These are phyloP conservation scores for Phylloporus scabripes DNA, from an alignment of 768 basidiomycete species.

Conservation along the genomic window DNA sequence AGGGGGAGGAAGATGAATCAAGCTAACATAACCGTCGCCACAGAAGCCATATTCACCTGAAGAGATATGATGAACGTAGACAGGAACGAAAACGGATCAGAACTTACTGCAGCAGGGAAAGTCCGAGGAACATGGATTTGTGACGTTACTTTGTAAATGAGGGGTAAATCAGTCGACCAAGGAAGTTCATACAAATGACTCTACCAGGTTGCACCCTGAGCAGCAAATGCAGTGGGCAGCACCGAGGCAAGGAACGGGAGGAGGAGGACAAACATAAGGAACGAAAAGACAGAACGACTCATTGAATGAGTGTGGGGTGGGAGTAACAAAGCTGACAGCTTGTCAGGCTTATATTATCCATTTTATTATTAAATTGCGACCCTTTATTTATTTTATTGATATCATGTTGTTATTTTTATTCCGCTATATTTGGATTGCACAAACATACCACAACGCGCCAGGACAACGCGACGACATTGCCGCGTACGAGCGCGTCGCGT, in stretches of 20 bases:
- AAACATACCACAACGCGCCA: slow-evolving; percentile 21
- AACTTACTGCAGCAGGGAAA: slow-evolving; percentile 43
- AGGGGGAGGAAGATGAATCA: neutral
- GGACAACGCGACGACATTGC: slow-evolving; percentile 5
- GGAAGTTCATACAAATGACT: neutral
- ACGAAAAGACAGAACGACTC: slow-evolving; percentile 6
- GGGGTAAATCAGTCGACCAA: neutral
- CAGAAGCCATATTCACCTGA: slow-evolving; percentile 53
- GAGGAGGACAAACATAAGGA: slow-evolving; percentile 21
- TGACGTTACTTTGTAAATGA: slow-evolving; percentile 30
- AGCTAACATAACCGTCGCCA: slow-evolving; percentile 37
- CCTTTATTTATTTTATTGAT: neutral
- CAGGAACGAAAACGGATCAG: neutral
- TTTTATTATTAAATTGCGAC: neutral
- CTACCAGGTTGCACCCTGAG: slow-evolving; percentile 28
- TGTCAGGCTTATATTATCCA: neutral
- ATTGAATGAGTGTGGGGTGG: slow-evolving; percentile 2
- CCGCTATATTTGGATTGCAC: neutral
- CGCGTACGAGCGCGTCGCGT: neutral
- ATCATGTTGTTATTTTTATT: neutral
- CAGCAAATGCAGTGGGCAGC: slow-evolving; percentile 16
- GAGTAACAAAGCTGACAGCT: neutral
- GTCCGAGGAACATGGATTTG: slow-evolving; percentile 32
- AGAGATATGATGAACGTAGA: neutral
- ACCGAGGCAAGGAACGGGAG: slow-evolving; percentile 14